These are phyloP conservation scores for Debaryomyces hansenii DNA, from an alignment of 805 yeast genomes.

Conservation along the genomic window DNA sequence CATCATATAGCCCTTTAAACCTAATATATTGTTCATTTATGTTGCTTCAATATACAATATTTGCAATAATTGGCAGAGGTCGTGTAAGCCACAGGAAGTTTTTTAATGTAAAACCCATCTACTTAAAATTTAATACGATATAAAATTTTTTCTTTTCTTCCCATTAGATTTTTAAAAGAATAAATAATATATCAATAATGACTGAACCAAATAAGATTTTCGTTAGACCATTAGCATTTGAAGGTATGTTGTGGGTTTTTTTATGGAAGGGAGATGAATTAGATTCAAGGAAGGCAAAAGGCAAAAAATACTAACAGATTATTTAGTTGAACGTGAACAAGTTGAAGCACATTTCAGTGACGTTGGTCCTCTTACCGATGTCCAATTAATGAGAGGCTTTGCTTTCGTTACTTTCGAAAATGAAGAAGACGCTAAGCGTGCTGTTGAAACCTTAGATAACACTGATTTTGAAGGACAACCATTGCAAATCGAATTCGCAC, in stretches of 20 bases:
- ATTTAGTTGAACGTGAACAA: slow-evolving; percentile 47
- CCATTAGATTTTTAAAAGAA: background rate
- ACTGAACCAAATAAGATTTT: slow-evolving; percentile 39
- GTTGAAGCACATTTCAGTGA: slow-evolving; percentile 67
- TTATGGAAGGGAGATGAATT: background rate
- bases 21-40: too few relatives aligned
- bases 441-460: slow-evolving; percentile 47
- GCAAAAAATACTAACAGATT: slow-evolving; percentile 18
- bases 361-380: slow-evolving; percentile 66
- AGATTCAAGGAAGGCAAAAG: background rate
- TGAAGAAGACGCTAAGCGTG: slow-evolving; percentile 52
- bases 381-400: slow-evolving; percentile 75
- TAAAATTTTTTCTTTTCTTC: background rate
- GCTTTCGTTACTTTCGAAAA: slow-evolving; percentile 86
- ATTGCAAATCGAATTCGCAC: slow-evolving; percentile 54
- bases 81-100: background rate
- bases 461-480: slow-evolving; percentile 51
- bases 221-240: slow-evolving; percentile 64
- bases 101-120: background rate
- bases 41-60: background rate
- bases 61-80: background rate
- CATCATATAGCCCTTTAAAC: too few relatives aligned
- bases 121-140: background rate
- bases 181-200: slow-evolving; percentile 5
- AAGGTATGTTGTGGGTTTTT: slow-evolving; percentile 30